Percentiles rank a stretch among this genome's conserved stretches.
Evolutionary conservation across 495 filamentous ascomycete species (phyloP).

Genomic region (Penicillium diatomitis): DNA sequence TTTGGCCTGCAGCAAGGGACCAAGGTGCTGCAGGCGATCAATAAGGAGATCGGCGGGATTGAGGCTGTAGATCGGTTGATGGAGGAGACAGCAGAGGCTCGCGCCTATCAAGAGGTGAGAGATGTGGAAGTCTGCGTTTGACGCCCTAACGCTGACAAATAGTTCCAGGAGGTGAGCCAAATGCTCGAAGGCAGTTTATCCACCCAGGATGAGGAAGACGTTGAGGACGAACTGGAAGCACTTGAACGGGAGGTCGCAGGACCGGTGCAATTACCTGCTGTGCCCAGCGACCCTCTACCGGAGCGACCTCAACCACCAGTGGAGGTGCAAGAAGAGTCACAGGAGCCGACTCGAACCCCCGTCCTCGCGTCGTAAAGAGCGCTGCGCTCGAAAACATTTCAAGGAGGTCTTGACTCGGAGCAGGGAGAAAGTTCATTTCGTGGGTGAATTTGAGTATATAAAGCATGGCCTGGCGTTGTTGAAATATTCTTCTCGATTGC

Average conservation of each 20-base stretch:
- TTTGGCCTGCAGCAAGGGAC: slow-evolving; percentile 92
- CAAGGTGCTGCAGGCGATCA: slow-evolving; percentile 76
- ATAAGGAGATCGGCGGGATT: slow-evolving; percentile 91
- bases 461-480: slow-evolving; percentile 25
- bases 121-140: neutral
- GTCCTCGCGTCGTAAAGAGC: slow-evolving; percentile 19
- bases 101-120: slow-evolving; percentile 74
- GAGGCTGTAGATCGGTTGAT: slow-evolving; percentile 88
- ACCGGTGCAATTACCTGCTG: slow-evolving; percentile 11
- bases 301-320: slow-evolving; percentile 11
- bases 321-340: slow-evolving; percentile 26
- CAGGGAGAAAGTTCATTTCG: too few relatives aligned
- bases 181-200: slow-evolving; percentile 80
- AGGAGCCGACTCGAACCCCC: slow-evolving; percentile 16
- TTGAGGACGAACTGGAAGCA: slow-evolving; percentile 85
- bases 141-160: neutral
- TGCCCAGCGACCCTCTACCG: neutral
- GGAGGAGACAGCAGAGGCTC: slow-evolving; percentile 81
- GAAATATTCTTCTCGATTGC: slow-evolving; percentile 1
- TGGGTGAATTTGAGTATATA: too few relatives aligned
- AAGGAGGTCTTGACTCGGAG: too few relatives aligned
- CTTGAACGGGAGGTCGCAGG: slow-evolving; percentile 59
- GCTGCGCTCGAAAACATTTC: too few relatives aligned
- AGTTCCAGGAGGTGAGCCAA: slow-evolving; percentile 69
- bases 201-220: slow-evolving; percentile 93